Evolutionary conservation across 805 yeast species (phyloP), one percentile per base, ranked within the genome.

Genomic region (Metschnikowia peoriensis): DNA sequence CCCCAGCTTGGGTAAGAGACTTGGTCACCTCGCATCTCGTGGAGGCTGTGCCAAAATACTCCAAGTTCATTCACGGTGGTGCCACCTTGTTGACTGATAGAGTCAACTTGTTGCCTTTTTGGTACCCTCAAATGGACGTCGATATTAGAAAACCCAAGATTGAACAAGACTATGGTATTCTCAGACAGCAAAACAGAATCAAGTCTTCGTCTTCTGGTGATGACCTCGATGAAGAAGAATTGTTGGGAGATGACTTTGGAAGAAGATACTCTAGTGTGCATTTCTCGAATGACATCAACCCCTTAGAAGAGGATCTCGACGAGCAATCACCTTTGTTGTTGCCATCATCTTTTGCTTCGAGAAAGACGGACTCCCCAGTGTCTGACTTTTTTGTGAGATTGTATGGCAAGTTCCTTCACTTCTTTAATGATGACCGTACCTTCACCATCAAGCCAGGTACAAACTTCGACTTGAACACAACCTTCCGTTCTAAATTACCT

Each of bases 31-130:
- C 96, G 29, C 99, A 94, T 70, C 77, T 94, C 47, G 99, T 94
- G 41, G 99, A 94, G 72, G 97, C 97, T 1, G 97, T 94, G 41
- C 99, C 99, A 29, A 94, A 94, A 71, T 94, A 90, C 70, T 93
- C 98, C 50, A 94, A 94, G 70, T 94, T 94, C 65, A 93, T 94
- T 61, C 99, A 94, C 65, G 99, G 99, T 61, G 85, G 90, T 54
- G 97, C 99, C 6, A 79, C 94, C n/a, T 74, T 94, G 63, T 73
- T 94, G 58, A 93, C 97, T 15, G 93, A 90, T 41, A 82, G 78
- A 68, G 90, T 91, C 40, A 81, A 85, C 48, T 79, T 89, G 58
- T 85, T 94, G 65, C 99, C 99, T 49, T 94, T 89, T 73, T 94
- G 99, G 99, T 78, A 85, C 56, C 97, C 98, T 10, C 99, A 94